Percentiles rank a stretch among this genome's conserved stretches.
phyloP scores from a whole-genome alignment of 139 green algal genomes.

The Astrephomene gubernaculifera region DNA sequence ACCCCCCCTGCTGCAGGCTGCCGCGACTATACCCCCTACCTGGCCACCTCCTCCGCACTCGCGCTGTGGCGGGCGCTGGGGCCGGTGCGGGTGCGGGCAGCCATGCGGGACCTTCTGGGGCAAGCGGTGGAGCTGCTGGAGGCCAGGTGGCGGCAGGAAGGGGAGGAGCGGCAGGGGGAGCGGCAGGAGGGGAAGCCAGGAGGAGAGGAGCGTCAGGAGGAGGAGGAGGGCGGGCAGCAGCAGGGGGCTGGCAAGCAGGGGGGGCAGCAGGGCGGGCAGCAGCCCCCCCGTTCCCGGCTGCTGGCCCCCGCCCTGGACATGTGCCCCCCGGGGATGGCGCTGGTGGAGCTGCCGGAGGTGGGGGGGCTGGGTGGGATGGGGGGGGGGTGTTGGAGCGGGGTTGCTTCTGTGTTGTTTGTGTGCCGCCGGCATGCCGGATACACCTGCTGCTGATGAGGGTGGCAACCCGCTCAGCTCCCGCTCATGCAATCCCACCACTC shows the following conservation, averaged over 20 bases:
- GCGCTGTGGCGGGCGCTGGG: slow-evolving; percentile 61
- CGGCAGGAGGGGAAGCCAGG: no score
- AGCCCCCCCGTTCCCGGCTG: slow-evolving; percentile 40
- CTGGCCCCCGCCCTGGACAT: slow-evolving; percentile 60
- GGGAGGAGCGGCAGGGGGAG: no score
- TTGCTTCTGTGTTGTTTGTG: background rate
- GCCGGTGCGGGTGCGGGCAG: slow-evolving; percentile 6
- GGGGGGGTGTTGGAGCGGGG: no score
- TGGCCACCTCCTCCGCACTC: slow-evolving; percentile 66
- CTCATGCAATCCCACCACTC: background rate
- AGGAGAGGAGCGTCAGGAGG: no score
- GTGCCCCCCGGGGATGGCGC: slow-evolving; percentile 64
- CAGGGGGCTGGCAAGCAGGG: no score
- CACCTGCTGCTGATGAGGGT: no score
- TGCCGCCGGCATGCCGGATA: no score
- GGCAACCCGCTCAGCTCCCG: background rate
- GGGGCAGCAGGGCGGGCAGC: no score
- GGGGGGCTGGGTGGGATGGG: background rate
- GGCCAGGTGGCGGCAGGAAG: slow-evolving; percentile 45
- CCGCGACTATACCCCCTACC: slow-evolving; percentile 75
- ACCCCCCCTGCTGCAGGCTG: slow-evolving; percentile 59
- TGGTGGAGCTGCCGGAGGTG: slow-evolving; percentile 62
- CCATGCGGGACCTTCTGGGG: slow-evolving; percentile 57
- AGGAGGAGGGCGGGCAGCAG: no score
- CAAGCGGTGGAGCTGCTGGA: slow-evolving; percentile 58